Conservation (phyloP, 345 rosid species). For the Populus deltoides region DNA sequence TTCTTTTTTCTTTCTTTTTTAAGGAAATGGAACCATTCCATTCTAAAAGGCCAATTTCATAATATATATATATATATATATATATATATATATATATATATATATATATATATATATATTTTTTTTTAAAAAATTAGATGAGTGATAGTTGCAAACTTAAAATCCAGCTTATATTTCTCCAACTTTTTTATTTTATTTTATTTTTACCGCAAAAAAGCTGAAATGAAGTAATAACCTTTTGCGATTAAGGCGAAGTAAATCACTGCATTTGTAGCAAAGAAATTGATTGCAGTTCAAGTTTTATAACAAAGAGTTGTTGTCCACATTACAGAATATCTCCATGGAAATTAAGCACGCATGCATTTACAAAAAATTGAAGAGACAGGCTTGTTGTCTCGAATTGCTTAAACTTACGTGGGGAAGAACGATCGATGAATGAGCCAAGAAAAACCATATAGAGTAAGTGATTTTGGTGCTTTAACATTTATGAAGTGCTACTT, state of each 20-base stretch:
- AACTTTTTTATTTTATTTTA: too few relatives aligned
- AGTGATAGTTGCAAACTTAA: too few relatives aligned
- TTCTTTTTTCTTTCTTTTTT: too few relatives aligned
- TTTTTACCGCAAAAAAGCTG: too few relatives aligned
- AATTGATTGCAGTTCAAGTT: too few relatives aligned
- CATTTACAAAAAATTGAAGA: conserved; percentile 16
- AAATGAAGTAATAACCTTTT: not conserved
- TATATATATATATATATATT: too few relatives aligned
- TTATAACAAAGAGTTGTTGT: not conserved
- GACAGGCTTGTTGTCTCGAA: conserved; percentile 5
- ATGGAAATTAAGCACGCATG: not conserved
- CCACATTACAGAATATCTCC: not conserved
- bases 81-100: too few relatives aligned
- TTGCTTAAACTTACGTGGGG: not conserved
- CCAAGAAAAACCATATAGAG: not conserved
- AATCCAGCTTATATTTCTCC: too few relatives aligned
- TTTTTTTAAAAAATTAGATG: too few relatives aligned
- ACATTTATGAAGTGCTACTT: not conserved
- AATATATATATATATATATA: too few relatives aligned
- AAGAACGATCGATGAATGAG: not conserved
- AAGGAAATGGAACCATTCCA: too few relatives aligned
- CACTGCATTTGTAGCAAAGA: not conserved
- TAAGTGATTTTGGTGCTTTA: not conserved
- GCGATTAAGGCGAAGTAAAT: not conserved
- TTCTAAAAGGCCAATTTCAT: too few relatives aligned